Percentiles rank a stretch among this genome's conserved stretches.
These are phyloP conservation scores for Chaetomium globosum DNA, from an alignment of 2,329 filamentous ascomycete genomes.

Conservation along the genomic window DNA sequence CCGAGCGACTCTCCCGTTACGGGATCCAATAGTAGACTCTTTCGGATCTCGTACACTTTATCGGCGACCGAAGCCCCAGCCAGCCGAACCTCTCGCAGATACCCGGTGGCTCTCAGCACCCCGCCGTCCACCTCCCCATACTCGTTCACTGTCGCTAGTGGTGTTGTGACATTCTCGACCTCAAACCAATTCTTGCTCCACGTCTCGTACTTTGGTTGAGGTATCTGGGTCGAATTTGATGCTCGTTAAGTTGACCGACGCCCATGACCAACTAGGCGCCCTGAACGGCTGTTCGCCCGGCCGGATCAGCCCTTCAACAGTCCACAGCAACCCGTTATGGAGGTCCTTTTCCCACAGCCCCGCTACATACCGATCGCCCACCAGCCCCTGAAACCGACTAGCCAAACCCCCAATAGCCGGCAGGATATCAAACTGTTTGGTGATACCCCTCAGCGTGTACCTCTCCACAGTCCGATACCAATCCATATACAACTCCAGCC, in stretches of 20 bases:
- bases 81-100: background rate
- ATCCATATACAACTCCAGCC: background rate
- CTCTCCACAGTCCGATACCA: background rate
- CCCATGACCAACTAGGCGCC: background rate
- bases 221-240: background rate
- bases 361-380: background rate
- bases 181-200: background rate
- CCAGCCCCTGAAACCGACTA: background rate
- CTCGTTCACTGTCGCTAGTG: background rate
- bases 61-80: background rate
- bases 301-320: background rate
- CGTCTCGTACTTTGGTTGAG: background rate
- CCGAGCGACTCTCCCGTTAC: background rate
- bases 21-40: background rate
- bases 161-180: background rate
- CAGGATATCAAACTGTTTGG: background rate
- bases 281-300: background rate
- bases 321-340: background rate
- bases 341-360: background rate
- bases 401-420: background rate
- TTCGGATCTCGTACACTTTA: background rate
- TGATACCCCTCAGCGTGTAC: background rate
- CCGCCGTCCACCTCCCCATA: background rate
- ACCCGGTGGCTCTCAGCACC: background rate
- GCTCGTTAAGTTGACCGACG: background rate